Evolutionary conservation across 352 stramenopile species (phyloP), one percentile per base, ranked within the genome.

Genomic region (Pythium brachiatum): DNA sequence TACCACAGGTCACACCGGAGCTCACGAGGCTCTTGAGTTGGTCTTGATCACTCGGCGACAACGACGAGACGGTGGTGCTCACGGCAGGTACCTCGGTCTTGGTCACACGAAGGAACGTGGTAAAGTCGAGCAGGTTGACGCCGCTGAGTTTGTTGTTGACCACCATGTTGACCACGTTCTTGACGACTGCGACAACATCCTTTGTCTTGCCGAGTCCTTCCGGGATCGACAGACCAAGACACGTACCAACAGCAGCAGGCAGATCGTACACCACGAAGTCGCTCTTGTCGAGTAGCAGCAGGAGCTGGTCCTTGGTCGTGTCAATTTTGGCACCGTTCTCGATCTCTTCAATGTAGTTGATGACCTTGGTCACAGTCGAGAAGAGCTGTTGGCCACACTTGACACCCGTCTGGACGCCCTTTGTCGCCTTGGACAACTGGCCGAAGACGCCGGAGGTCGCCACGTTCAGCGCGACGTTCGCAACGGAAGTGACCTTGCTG

Each of bases 221-320:
- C 0, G 74, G 70, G 1, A 67, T 53, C 7, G 58, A 57, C 23
- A 76, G 62, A 6, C 78, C 78, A 12, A 78, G 53, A 41, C 81
- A 89, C 7, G 68, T 74, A 15, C 70, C 62, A 26, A 88, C 81
- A 0, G 76, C 77, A 21, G 70, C 59, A 0, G 81, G 81, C 3
- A 89, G 54, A 58, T 90, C 81, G 25, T 65, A 72, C 16, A 86
- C 62, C 3, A 76, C 76, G 6, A 76, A 74, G 63, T 89, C 78
- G 44, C 77, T 81, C 62, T 90, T 82, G 59, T 69, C 71, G 13
- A 90, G 47, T 36, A 87, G n/a, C 29, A 74, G 57, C 53, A 78
- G 13, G n/a, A 89, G 48, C 61, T 89, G 78, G 12, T 77, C 68
- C 25, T 81, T 62, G 5, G 81, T 84, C 15, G 74, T 81, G 55